These are phyloP conservation scores for Annulohypoxylon maeteangense DNA, from an alignment of 495 filamentous ascomycete genomes.

Conservation along the genomic window DNA sequence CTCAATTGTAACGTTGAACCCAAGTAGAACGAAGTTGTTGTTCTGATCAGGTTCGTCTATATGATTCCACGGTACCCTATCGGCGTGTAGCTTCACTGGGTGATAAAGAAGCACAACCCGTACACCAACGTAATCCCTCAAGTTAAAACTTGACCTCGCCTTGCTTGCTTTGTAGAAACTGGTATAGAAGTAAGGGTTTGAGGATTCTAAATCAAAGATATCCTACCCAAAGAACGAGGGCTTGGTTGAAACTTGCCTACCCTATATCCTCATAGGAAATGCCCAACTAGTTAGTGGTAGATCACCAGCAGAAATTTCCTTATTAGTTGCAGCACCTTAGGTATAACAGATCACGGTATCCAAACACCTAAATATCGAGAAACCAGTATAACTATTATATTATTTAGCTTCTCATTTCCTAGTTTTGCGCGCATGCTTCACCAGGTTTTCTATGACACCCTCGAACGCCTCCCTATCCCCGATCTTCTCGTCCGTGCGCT, in stretches of 20 bases:
- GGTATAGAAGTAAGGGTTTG: too few species aligned
- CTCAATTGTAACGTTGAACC: neutral
- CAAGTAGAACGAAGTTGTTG: neutral
- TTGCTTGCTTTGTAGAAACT: too few species aligned
- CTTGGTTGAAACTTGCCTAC: neutral
- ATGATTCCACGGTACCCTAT: neutral
- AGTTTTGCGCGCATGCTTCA: constrained; percentile 91
- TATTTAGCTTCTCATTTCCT: constrained; percentile 66
- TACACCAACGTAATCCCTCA: too few species aligned
- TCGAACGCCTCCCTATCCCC: constrained; percentile 97
- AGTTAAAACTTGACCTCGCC: too few species aligned
- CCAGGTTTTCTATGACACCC: constrained; percentile 96
- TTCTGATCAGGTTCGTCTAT: neutral
- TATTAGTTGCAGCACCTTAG: neutral
- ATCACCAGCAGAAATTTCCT: neutral
- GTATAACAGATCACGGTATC: neutral
- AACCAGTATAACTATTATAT: constrained; percentile 24
- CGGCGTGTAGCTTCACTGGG: too few species aligned
- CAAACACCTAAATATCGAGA: neutral
- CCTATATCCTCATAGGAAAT: neutral
- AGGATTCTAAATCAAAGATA: too few species aligned
- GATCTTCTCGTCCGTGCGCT: constrained; percentile 81
- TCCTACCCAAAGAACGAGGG: too few species aligned
- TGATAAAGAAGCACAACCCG: too few species aligned
- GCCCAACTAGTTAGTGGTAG: neutral